Evolutionary conservation across 2,329 filamentous ascomycete genomes (phyloP).

Genomic region (Chrysoporthe deuterocubensis): DNA sequence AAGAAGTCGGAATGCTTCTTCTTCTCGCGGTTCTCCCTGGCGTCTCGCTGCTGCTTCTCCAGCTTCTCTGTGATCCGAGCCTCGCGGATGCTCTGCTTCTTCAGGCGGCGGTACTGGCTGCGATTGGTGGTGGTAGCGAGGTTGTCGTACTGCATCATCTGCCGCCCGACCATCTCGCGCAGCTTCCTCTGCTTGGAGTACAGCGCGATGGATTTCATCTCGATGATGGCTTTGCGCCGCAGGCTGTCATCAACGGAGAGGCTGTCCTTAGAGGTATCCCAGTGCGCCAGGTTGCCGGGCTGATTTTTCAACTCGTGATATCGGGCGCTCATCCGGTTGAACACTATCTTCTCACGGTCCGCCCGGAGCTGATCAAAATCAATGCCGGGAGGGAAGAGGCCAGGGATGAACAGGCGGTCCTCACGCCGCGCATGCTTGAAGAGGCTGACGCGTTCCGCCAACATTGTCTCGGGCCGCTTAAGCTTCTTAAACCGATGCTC

Average conservation of each 20-base stretch:
- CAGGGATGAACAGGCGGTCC: conserved; percentile 80
- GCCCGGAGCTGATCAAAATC: conserved; percentile 85
- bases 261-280: conserved; percentile 75
- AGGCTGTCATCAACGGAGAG: conserved; percentile 76
- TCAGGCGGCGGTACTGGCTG: conserved; percentile 86
- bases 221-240: conserved; percentile 89
- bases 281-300: conserved; percentile 83
- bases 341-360: conserved; percentile 84
- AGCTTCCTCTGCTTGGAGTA: conserved; percentile 86
- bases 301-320: conserved; percentile 83
- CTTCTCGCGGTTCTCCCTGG: conserved; percentile 93
- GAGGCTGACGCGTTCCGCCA: conserved; percentile 71
- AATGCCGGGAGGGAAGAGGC: conserved; percentile 85
- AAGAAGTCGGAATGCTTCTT: conserved; percentile 96
- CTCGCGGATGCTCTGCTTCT: conserved; percentile 95
- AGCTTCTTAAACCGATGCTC: conserved; percentile 70
- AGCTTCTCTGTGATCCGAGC: conserved; percentile 98
- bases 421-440: conserved; percentile 76
- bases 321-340: conserved; percentile 85
- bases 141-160: conserved; percentile 95
- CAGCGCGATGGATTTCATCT: conserved; percentile 90
- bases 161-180: conserved; percentile 83
- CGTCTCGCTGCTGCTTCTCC: conserved; percentile 97
- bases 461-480: conserved; percentile 66
- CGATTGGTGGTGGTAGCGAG: conserved; percentile 97